Evolutionary conservation across 305 asterid genomes (phyloP).

Genomic region (Plantago lanceolata): DNA sequence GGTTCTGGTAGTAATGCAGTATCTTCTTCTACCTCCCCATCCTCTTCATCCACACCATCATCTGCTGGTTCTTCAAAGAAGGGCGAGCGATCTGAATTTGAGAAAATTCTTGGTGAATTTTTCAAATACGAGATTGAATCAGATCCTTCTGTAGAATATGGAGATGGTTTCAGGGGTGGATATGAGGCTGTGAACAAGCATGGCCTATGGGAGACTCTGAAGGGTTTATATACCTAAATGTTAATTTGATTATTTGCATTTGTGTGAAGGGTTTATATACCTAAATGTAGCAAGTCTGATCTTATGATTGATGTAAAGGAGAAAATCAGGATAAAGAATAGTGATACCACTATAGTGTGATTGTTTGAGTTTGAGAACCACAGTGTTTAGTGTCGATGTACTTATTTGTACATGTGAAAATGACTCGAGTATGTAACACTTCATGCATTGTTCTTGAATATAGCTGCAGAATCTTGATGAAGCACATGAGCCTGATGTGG

Average conservation of each 20-base stretch:
- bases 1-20: slow-evolving; percentile 63
- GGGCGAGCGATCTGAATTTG: slow-evolving; percentile 81
- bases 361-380: slow-evolving; percentile 17
- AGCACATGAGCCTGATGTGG: neutral
- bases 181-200: slow-evolving; percentile 79
- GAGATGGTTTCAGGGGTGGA: slow-evolving; percentile 92
- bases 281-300: slow-evolving; percentile 6
- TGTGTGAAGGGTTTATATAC: slow-evolving; percentile 23
- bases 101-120: slow-evolving; percentile 85
- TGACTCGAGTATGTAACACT: too few species aligned
- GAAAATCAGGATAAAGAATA: slow-evolving; percentile 21
- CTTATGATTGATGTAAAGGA: slow-evolving; percentile 4
- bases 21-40: slow-evolving; percentile 33
- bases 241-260: slow-evolving; percentile 21
- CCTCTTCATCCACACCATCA: slow-evolving; percentile 45
- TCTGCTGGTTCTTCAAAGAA: slow-evolving; percentile 78
- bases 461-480: too few species aligned
- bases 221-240: slow-evolving; percentile 26
- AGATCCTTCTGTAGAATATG: slow-evolving; percentile 80
- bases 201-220: slow-evolving; percentile 71
- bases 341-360: slow-evolving; percentile 16
- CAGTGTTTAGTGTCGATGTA: slow-evolving; percentile 18
- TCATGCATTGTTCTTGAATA: too few species aligned
- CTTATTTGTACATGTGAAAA: neutral
- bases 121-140: slow-evolving; percentile 95